Conservation (phyloP, 441 rosid species). For the Erodium trifolium region DNA sequence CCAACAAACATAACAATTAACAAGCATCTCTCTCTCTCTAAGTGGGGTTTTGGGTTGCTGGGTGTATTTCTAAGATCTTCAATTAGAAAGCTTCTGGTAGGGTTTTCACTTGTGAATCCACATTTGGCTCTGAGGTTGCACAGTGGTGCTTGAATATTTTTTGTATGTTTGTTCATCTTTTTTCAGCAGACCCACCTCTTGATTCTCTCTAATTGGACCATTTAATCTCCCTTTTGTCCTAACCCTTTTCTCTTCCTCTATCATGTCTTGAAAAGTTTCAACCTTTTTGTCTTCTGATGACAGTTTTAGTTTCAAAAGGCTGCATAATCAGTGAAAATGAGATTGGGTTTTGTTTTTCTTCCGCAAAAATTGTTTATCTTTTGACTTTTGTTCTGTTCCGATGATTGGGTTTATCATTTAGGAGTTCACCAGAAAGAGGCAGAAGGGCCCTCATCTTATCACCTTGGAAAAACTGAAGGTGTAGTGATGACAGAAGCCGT, state of each 20-base stretch:
- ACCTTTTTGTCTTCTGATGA: slow-evolving; percentile 2
- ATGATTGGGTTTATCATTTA: slow-evolving; percentile 30
- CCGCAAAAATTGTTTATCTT: slow-evolving; percentile 16
- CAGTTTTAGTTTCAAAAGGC: no score
- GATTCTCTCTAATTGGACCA: neutral
- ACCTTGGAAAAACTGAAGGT: neutral
- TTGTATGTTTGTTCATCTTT: slow-evolving; percentile 9
- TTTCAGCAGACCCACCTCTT: neutral
- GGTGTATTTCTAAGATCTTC: neutral
- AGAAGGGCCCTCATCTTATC: neutral
- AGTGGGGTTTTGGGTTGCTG: neutral
- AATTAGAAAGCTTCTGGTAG: neutral
- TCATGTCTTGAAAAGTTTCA: neutral
- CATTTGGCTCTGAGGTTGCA: neutral
- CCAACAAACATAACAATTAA: neutral
- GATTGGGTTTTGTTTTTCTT: slow-evolving; percentile 11
- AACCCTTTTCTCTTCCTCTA: neutral
- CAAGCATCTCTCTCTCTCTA: neutral
- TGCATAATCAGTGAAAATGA: slow-evolving; percentile 20
- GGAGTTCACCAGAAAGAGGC: slow-evolving; percentile 39
- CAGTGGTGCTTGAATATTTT: neutral
- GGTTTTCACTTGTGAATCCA: slow-evolving; percentile 5
- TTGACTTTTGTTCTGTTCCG: slow-evolving; percentile 9
- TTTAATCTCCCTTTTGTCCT: slow-evolving; percentile 5
- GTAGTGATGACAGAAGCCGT: slow-evolving; percentile 13